Percentiles rank a stretch among this genome's conserved stretches.
Conservation (phyloP, 169 alveolate species). For the Eimeria acervulina region DNA sequence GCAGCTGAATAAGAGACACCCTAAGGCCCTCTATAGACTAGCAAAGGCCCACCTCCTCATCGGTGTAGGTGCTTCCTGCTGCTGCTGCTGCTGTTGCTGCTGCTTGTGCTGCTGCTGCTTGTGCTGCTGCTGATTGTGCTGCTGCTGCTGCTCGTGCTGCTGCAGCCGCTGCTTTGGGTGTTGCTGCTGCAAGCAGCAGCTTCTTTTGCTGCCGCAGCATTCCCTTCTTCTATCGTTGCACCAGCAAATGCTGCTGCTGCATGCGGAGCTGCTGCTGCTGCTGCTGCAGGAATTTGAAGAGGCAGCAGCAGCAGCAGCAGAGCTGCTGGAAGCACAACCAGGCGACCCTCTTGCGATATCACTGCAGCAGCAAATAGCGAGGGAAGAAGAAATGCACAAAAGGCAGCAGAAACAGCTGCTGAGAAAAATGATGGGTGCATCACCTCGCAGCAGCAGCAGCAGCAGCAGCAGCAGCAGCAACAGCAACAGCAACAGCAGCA, state of each 20-base stretch:
- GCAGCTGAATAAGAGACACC: conserved; percentile 19
- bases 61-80: conserved; percentile 27
- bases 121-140: too few relatives aligned
- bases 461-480: conserved; percentile 16
- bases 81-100: conserved; percentile 35
- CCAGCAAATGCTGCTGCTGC: background rate
- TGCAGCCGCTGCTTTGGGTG: too few relatives aligned
- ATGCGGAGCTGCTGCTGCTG: background rate
- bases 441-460: background rate
- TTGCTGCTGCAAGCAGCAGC: too few relatives aligned
- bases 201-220: background rate
- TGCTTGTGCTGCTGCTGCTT: too few relatives aligned
- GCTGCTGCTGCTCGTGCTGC: too few relatives aligned
- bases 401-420: conserved; percentile 34
- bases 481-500: background rate
- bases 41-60: conserved; percentile 73
- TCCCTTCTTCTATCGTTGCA: background rate
- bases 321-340: conserved; percentile 4
- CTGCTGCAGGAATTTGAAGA: conserved; percentile 28
- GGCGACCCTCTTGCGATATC: background rate
- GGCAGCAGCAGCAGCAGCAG: conserved; percentile 53
- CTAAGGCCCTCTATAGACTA: conserved; percentile 56
- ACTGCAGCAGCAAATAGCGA: conserved; percentile 35
- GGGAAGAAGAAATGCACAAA: too few relatives aligned
- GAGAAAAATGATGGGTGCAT: conserved; percentile 10